Conservation (phyloP, 768 basidiomycete species). For the Suillus americanus region DNA sequence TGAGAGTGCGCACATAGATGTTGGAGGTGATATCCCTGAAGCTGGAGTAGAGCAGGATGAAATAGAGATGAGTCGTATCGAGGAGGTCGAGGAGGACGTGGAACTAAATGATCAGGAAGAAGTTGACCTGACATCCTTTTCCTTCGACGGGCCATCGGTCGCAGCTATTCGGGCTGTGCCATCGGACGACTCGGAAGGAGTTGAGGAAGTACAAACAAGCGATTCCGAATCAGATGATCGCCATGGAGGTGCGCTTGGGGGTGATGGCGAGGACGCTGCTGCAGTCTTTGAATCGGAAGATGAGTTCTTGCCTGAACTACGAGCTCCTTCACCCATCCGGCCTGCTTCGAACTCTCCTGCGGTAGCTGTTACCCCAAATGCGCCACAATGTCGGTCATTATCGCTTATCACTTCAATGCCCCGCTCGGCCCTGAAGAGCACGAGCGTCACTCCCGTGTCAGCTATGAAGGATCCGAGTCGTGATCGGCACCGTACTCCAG, state of each 20-base stretch:
- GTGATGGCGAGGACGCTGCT: constrained; percentile 11
- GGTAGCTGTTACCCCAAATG: constrained; percentile 22
- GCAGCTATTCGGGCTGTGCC: constrained; percentile 54
- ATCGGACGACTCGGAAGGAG: constrained; percentile 27
- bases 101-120: constrained; percentile 63
- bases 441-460: constrained; percentile 54
- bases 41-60: constrained; percentile 15
- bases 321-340: constrained; percentile 5
- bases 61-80: constrained; percentile 38
- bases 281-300: constrained; percentile 37
- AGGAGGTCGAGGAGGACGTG: constrained; percentile 42
- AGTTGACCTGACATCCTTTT: constrained; percentile 67
- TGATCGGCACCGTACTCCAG: constrained; percentile 55
- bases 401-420: constrained; percentile 25
- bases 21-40: constrained; percentile 7
- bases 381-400: constrained; percentile 13
- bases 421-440: constrained; percentile 43
- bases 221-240: constrained; percentile 34
- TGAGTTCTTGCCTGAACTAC: constrained; percentile 25
- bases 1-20: constrained; percentile 1
- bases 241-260: constrained; percentile 14
- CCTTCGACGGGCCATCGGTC: constrained; percentile 61
- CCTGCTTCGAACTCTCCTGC: background rate
- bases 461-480: constrained; percentile 55
- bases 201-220: constrained; percentile 42